Percentiles rank a stretch among this genome's conserved stretches.
Conservation (phyloP, 768 basidiomycete species). For the Pilatotrama ljubarskyi region DNA sequence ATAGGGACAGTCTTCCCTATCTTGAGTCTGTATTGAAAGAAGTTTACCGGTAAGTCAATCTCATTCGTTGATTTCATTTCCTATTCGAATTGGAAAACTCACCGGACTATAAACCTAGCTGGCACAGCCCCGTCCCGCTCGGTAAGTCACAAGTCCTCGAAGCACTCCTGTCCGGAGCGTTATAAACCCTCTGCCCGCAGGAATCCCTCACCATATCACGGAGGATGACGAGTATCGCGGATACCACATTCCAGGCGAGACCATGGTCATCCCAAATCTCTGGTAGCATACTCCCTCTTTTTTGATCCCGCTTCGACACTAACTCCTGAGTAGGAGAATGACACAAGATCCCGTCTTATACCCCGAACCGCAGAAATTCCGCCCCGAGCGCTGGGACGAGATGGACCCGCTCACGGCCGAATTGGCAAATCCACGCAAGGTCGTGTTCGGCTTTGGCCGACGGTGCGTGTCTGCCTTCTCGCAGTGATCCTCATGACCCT, state of each 20-base stretch:
- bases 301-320: background rate
- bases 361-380: slow-evolving; percentile 46
- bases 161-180: too few species aligned
- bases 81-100: background rate
- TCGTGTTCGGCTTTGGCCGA: slow-evolving; percentile 61
- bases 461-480: slow-evolving; percentile 19
- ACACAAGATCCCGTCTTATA: slow-evolving; percentile 33
- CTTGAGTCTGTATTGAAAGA: slow-evolving; percentile 42
- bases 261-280: slow-evolving; percentile 25
- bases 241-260: slow-evolving; percentile 23
- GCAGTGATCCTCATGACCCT: background rate
- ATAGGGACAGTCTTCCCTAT: slow-evolving; percentile 43
- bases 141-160: slow-evolving; percentile 11
- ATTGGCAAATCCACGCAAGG: slow-evolving; percentile 42
- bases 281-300: slow-evolving; percentile 5
- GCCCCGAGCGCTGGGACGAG: slow-evolving; percentile 50
- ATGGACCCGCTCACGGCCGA: slow-evolving; percentile 34
- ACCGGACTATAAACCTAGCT: slow-evolving; percentile 7
- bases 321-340: slow-evolving; percentile 28
- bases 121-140: slow-evolving; percentile 21
- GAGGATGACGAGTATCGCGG: slow-evolving; percentile 30
- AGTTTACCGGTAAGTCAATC: slow-evolving; percentile 26
- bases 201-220: slow-evolving; percentile 22
- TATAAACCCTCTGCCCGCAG: too few species aligned
- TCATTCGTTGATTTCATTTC: background rate